Base-by-base conservation (phyloP, 768 basidiomycete genomes). In the Amyloporia xantha region DNA sequence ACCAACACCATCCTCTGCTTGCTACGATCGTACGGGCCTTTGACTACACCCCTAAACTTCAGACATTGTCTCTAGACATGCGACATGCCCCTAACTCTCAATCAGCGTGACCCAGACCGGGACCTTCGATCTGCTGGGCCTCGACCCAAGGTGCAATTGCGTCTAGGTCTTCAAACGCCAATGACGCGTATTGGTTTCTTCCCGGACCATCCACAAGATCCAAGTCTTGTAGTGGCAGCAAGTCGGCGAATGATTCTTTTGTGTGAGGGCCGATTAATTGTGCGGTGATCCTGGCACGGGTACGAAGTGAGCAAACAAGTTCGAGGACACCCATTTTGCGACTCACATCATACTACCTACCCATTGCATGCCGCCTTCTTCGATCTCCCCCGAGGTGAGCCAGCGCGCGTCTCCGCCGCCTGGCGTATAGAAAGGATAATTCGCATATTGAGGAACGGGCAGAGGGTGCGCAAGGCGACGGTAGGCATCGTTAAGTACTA, bases 91-190 rank as follows among this genome's bases (percentile, higher is more conserved):
- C 30, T 33, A 33, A 33, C 30, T 15, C 9, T 35, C 21, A 45
- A 13, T 45, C 44, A 17, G 20, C 33, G 46, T 77, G 73, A 27
- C 87, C 86, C 35, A 91, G 68, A n/a, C 87, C 85, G 43, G 77
- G 73, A 1, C 88, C 89, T 49, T 80, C 72, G 52, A 90, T 81
- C 58, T 71, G 76, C 59, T 72, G 81, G 25, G 79, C 75, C 48
- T 82, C 75, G 69, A 91, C 76, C 89, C 89, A 91, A 2, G 86
- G 89, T 33, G 88, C 84, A 49, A 90, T 78, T 26, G 79, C 73
- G 60, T 73, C 72, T 33, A 91, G 66, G 61, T 91, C 89, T 17
- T 68, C 67, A 79, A 80, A 84, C 0, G 73, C 75, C 51, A 91
- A 80, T 10, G 86, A 87, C 5, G 78, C 78, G 61, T 82, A 90